Percentiles rank a stretch among this genome's conserved stretches.
Conservation (phyloP, 306 rosid genomes). For the Arachis stenosperma region DNA sequence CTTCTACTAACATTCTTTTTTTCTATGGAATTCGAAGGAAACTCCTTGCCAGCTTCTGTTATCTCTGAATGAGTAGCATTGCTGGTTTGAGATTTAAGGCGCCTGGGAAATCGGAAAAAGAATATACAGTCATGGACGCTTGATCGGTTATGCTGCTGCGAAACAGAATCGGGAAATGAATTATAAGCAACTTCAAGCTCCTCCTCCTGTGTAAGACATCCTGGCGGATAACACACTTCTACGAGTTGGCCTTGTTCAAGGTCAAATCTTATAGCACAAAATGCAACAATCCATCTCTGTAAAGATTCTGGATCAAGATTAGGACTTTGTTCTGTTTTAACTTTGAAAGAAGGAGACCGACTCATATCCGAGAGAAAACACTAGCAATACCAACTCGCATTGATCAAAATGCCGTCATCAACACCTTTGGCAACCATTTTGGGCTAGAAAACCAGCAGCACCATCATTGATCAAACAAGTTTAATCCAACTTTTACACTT, state of each 20-base stretch:
- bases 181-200: slow-evolving; percentile 79
- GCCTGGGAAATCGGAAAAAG: slow-evolving; percentile 73
- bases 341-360: slow-evolving; percentile 73
- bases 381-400: slow-evolving; percentile 32
- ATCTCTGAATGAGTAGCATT: slow-evolving; percentile 50
- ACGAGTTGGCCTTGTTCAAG: slow-evolving; percentile 82
- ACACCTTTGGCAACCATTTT: slow-evolving; percentile 41
- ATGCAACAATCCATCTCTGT: slow-evolving; percentile 71
- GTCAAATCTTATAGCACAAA: slow-evolving; percentile 80
- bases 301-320: slow-evolving; percentile 68
- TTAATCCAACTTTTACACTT: slow-evolving; percentile 21
- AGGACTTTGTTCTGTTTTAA: slow-evolving; percentile 63
- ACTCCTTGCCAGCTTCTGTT: slow-evolving; percentile 47
- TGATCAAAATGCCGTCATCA: slow-evolving; percentile 43
- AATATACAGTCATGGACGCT: slow-evolving; percentile 78
- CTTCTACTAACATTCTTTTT: slow-evolving; percentile 42
- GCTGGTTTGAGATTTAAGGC: slow-evolving; percentile 43
- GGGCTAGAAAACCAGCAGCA: slow-evolving; percentile 38
- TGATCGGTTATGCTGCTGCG: slow-evolving; percentile 76
- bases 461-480: slow-evolving; percentile 40
- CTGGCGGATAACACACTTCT: slow-evolving; percentile 84
- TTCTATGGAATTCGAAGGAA: slow-evolving; percentile 41
- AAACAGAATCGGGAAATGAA: slow-evolving; percentile 81
- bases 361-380: slow-evolving; percentile 60
- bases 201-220: slow-evolving; percentile 67